Conservation (phyloP, 768 basidiomycete species). For the Coprinopsis strossmayeri region DNA sequence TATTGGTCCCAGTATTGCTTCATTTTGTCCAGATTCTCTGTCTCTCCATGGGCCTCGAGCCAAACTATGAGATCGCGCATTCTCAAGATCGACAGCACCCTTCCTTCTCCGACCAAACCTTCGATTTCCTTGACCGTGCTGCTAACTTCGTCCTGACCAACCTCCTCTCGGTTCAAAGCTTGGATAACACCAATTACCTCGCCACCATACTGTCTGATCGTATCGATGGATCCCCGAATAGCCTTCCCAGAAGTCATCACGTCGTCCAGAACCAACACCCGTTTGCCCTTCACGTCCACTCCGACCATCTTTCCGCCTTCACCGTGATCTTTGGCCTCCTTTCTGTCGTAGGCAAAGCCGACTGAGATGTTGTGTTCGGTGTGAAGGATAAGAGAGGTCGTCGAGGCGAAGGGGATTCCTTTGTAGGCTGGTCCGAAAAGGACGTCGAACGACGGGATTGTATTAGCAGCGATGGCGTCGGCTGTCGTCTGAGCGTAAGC, state of each 20-base stretch:
- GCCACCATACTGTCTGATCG: constrained; percentile 63
- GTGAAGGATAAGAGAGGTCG: constrained; percentile 71
- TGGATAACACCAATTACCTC: constrained; percentile 86
- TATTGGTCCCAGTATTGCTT: constrained; percentile 69
- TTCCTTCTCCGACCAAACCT: constrained; percentile 58
- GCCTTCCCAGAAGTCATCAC: constrained; percentile 94
- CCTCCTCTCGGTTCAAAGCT: constrained; percentile 81
- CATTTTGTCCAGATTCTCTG: constrained; percentile 65
- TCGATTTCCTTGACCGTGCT: constrained; percentile 85
- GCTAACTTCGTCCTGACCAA: constrained; percentile 58
- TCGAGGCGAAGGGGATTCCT: constrained; percentile 88
- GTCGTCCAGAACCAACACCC: constrained; percentile 89
- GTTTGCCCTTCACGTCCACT: constrained; percentile 69
- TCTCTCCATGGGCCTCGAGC: constrained; percentile 63
- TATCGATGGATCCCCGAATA: constrained; percentile 74
- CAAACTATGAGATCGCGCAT: constrained; percentile 84
- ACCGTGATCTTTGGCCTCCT: constrained; percentile 94
- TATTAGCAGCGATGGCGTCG: constrained; percentile 31
- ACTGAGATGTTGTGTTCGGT: constrained; percentile 55
- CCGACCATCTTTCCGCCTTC: constrained; percentile 93
- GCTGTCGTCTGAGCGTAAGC: constrained; percentile 83
- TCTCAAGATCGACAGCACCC: constrained; percentile 73
- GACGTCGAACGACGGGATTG: constrained; percentile 58
- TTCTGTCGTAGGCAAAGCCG: constrained; percentile 89
- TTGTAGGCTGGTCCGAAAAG: constrained; percentile 98